phyloP scores from a whole-genome alignment of 352 stramenopile species.

The Globisporangium polare region DNA sequence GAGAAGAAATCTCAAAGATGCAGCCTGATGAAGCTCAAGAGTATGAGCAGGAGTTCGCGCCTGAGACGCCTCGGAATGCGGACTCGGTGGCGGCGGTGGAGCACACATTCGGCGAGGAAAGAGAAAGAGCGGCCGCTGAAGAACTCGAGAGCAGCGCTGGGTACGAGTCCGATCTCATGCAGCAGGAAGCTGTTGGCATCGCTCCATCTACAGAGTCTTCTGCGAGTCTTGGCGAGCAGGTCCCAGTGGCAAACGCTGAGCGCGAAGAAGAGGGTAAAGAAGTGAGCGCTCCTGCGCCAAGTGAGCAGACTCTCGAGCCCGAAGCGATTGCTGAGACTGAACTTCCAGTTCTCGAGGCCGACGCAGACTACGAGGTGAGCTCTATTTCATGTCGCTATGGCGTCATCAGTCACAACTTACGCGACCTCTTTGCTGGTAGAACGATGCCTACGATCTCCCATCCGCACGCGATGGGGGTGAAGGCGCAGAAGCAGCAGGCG shows the following conservation, averaged over 20 bases:
- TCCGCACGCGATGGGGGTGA: background rate
- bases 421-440: background rate
- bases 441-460: background rate
- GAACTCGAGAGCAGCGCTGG: background rate
- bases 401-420: background rate
- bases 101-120: background rate
- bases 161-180: background rate
- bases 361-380: background rate
- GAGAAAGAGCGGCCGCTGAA: background rate
- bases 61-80: conserved; percentile 2
- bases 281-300: background rate
- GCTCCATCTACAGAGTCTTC: too few relatives aligned
- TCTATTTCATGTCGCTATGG: background rate
- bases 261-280: background rate
- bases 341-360: background rate
- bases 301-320: background rate
- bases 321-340: background rate
- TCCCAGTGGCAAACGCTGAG: background rate
- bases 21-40: background rate
- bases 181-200: background rate
- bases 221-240: background rate
- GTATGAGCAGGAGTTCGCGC: conserved; percentile 9
- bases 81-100: background rate
- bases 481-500: background rate
- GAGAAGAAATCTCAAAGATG: background rate